Conservation (phyloP, 208 protist genomes). For the Trypanosoma platydactyli region DNA sequence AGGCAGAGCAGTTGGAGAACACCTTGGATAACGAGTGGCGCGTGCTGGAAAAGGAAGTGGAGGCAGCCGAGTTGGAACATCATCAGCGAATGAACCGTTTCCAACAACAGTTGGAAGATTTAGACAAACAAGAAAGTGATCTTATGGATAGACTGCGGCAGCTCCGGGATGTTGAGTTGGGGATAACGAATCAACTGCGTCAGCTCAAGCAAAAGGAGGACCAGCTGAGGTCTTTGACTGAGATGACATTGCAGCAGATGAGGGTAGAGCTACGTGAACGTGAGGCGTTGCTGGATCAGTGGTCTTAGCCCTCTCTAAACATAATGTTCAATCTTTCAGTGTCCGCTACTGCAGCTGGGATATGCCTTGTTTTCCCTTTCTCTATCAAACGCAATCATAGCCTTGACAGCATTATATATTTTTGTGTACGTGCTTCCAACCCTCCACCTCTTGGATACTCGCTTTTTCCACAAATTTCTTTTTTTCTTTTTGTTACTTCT, state of each 20-base stretch:
- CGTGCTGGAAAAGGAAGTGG: slow-evolving; percentile 24
- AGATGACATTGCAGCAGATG: slow-evolving; percentile 34
- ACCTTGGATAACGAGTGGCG: slow-evolving; percentile 34
- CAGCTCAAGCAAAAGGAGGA: slow-evolving; percentile 30
- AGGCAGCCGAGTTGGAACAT: slow-evolving; percentile 25
- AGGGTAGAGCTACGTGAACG: slow-evolving; percentile 30
- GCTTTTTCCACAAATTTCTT: slow-evolving; percentile 2
- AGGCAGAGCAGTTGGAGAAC: slow-evolving; percentile 28
- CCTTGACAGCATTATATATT: slow-evolving; percentile 3
- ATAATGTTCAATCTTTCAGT: not conserved
- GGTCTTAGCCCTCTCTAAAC: not conserved
- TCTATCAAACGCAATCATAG: not conserved
- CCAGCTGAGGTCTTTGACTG: slow-evolving; percentile 21
- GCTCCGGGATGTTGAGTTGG: slow-evolving; percentile 33
- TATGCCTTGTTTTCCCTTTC: slow-evolving; percentile 24
- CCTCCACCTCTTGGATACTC: not conserved
- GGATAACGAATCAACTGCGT: slow-evolving; percentile 25
- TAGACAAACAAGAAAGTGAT: slow-evolving; percentile 21
- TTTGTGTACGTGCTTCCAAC: slow-evolving; percentile 12
- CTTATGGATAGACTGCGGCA: slow-evolving; percentile 24
- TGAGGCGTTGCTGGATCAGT: slow-evolving; percentile 19
- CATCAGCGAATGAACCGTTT: slow-evolving; percentile 26
- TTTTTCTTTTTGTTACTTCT: slow-evolving; percentile 15
- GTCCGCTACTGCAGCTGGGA: not conserved
- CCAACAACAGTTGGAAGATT: slow-evolving; percentile 26